phyloP scores from a whole-genome alignment of 2,329 filamentous ascomycete genomes.

The Mollisiaceae sp. region DNA sequence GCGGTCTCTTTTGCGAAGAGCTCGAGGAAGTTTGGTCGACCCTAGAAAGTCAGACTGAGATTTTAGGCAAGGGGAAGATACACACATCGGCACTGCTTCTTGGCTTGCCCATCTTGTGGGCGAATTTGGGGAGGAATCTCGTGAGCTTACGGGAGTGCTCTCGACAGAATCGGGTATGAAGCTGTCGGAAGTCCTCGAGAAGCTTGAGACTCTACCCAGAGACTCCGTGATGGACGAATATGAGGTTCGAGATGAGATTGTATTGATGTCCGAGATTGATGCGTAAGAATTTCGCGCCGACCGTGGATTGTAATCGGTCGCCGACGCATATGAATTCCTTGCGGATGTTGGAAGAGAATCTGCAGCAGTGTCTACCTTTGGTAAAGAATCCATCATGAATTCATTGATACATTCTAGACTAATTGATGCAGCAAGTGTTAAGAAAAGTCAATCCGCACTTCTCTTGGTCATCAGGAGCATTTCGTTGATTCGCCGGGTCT shows the following conservation, averaged over 20 bases:
- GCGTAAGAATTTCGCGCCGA: slow-evolving; percentile 24
- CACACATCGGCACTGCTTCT: slow-evolving; percentile 1
- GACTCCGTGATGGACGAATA: slow-evolving; percentile 47
- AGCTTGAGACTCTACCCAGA: slow-evolving; percentile 36
- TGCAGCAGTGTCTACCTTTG: slow-evolving; percentile 26
- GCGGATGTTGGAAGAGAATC: neutral
- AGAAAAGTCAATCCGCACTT: slow-evolving; percentile 9
- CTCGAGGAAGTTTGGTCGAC: slow-evolving; percentile 5
- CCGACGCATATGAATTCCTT: slow-evolving; percentile 15
- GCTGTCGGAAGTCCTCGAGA: slow-evolving; percentile 26
- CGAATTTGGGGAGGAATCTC: slow-evolving; percentile 15
- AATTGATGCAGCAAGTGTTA: slow-evolving; percentile 10
- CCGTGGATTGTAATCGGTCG: neutral
- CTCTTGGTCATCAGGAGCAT: neutral
- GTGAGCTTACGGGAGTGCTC: slow-evolving; percentile 11
- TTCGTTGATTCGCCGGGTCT: neutral
- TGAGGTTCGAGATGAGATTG: slow-evolving; percentile 27
- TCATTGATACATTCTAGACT: neutral
- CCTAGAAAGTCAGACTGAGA: slow-evolving; percentile 10
- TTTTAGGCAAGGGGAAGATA: neutral
- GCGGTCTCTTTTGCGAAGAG: neutral
- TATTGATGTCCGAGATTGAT: slow-evolving; percentile 19
- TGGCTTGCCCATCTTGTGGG: slow-evolving; percentile 15
- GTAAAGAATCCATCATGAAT: slow-evolving; percentile 22
- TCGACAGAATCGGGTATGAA: slow-evolving; percentile 22